phyloP scores from a whole-genome alignment of 2,329 filamentous ascomycete species.

The Penicillium oxalicum region DNA sequence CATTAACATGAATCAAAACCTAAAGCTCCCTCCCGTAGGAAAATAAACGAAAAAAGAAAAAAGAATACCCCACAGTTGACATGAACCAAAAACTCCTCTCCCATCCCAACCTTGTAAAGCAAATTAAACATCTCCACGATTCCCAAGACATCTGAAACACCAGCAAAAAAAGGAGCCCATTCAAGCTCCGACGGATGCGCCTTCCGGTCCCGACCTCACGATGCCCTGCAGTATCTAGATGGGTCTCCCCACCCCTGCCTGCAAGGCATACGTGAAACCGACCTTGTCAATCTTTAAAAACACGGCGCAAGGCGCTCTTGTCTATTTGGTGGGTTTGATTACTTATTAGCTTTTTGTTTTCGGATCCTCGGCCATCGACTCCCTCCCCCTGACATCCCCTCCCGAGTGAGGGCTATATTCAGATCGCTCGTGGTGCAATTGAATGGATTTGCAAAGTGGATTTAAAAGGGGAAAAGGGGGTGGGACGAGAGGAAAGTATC shows the following conservation, averaged over 20 bases:
- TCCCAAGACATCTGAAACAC: slow-evolving; percentile 10
- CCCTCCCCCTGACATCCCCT: no score
- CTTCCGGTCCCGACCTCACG: neutral
- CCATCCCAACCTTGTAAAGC: neutral
- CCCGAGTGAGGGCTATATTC: no score
- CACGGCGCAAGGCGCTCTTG: no score
- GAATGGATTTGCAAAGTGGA: no score
- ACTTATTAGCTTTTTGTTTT: no score
- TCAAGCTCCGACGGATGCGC: slow-evolving; percentile 5
- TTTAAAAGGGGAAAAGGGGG: neutral
- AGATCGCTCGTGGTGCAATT: no score
- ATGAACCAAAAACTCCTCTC: neutral
- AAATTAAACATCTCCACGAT: slow-evolving; percentile 5
- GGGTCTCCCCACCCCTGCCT: neutral
- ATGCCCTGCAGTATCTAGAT: slow-evolving; percentile 7
- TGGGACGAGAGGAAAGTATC: neutral
- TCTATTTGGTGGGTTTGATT: no score
- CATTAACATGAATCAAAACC: no score
- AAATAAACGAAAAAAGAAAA: no score
- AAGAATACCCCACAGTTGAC: neutral
- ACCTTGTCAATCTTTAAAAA: slow-evolving; percentile 10
- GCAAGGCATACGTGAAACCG: slow-evolving; percentile 24
- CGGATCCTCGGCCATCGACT: no score
- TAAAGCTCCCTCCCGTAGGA: no score
- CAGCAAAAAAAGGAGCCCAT: neutral